Base-by-base conservation (phyloP, 2,329 filamentous ascomycete genomes). In the Fusarium equiseti region DNA sequence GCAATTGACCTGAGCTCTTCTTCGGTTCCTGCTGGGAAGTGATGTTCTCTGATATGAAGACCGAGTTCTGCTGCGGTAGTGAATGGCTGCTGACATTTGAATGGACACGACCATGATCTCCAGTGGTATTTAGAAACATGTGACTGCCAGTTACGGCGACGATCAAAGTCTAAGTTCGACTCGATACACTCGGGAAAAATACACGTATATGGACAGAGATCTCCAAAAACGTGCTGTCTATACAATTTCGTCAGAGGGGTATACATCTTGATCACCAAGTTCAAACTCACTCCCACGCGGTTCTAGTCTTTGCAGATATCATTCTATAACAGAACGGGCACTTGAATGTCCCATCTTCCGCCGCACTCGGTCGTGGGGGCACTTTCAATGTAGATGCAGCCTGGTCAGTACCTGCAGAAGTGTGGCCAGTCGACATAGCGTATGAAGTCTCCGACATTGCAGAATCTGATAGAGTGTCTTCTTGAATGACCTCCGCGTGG, bases 311-410 rank as follows among this genome's bases (percentile, higher is more conserved):
- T 1, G 78, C 68, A 2, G 64, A 77, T 6, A 83, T 75, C 8
- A 82, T 75, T 43, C 76, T 75, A 31, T 76, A 82, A 52, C 82
- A 84, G 11, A 81, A 82, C 0, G 80, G 81, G 38, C 82, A 83
- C 60, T 82, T 77, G 42, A 83, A 82, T 0, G 76, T 73, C 1
- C 76, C 75, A 12, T 73, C 48, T 0, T 50, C 29, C 0, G 77
- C 70, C 2, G 69, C 69, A 32, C 67, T 63, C 0, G 79, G 77
- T 5, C 69, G 53, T 5, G 53, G 76, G 20, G 65, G 81, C 10
- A 74, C 35, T n/a, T 11, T 66, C 7, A 60, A 52, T 29, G 15
- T 52, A 58, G 29, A 58, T 6, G 22, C 11, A 0, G 24, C 35
- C 5, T 50, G 12, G n/a, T 29, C 29, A 4, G 10, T 60, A 12